phyloP scores from a whole-genome alignment of 208 protist genomes.

The Trichomonas tenax region DNA sequence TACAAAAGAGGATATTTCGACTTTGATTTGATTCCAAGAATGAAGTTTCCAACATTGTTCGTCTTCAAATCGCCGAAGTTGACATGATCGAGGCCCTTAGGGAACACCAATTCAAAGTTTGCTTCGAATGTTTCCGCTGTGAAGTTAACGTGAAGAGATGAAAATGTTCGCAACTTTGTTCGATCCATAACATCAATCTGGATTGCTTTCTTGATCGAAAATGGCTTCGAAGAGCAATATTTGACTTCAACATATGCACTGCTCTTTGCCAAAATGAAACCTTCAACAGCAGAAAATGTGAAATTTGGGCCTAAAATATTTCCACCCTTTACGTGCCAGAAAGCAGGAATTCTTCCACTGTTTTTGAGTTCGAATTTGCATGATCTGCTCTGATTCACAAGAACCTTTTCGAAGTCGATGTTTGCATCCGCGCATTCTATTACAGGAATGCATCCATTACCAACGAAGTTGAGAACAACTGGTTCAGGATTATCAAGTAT shows the following conservation, averaged over 20 bases:
- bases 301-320: background rate
- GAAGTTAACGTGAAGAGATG: background rate
- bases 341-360: background rate
- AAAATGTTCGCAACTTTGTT: background rate
- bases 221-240: background rate
- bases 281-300: background rate
- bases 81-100: background rate
- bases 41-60: background rate
- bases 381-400: background rate
- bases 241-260: background rate
- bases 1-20: background rate
- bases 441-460: background rate
- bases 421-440: background rate
- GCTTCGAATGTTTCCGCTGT: background rate
- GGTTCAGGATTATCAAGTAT: constrained; percentile 3
- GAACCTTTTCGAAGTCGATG: background rate
- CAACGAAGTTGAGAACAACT: background rate
- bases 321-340: background rate
- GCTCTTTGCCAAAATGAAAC: background rate
- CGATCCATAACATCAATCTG: background rate
- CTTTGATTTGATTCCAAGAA: background rate
- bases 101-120: background rate
- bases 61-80: background rate
- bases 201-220: background rate
- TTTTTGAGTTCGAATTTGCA: background rate